Percentiles rank a stretch among this genome's conserved stretches.
Evolutionary conservation across 768 basidiomycete species (phyloP).

Genomic region (Kwoniella dejecticola): DNA sequence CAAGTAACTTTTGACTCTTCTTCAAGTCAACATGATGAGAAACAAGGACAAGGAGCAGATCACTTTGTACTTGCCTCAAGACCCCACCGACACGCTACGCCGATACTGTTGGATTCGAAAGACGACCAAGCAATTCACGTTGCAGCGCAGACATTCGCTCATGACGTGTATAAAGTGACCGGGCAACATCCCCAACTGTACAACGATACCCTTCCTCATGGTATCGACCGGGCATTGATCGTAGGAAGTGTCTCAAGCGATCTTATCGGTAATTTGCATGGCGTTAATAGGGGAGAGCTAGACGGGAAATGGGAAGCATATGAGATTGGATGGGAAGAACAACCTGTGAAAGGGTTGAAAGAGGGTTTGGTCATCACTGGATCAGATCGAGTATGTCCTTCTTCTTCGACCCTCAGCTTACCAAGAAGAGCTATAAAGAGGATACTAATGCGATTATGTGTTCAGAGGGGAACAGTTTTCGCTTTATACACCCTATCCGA

Average conservation of each 20-base stretch:
- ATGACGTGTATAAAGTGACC: conserved; percentile 67
- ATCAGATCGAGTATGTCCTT: conserved; percentile 59
- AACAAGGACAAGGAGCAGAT: neutral
- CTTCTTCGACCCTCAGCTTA: neutral
- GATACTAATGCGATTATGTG: neutral
- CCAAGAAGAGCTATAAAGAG: no score
- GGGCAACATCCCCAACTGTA: conserved; percentile 61
- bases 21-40: neutral
- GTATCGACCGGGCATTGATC: conserved; percentile 59
- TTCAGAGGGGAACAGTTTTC: conserved; percentile 67
- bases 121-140: conserved; percentile 46
- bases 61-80: conserved; percentile 15
- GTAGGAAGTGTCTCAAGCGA: conserved; percentile 68
- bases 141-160: conserved; percentile 65
- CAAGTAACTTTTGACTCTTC: conserved; percentile 3
- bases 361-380: conserved; percentile 71
- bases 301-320: conserved; percentile 71
- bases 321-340: conserved; percentile 61
- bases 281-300: conserved; percentile 62
- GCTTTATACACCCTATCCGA: conserved; percentile 70
- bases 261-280: conserved; percentile 62
- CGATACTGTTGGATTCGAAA: conserved; percentile 38
- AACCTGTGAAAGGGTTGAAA: conserved; percentile 64
- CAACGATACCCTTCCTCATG: conserved; percentile 61
- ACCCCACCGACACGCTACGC: conserved; percentile 15